phyloP scores from a whole-genome alignment of 495 filamentous ascomycete species.

The Halenospora varia region DNA sequence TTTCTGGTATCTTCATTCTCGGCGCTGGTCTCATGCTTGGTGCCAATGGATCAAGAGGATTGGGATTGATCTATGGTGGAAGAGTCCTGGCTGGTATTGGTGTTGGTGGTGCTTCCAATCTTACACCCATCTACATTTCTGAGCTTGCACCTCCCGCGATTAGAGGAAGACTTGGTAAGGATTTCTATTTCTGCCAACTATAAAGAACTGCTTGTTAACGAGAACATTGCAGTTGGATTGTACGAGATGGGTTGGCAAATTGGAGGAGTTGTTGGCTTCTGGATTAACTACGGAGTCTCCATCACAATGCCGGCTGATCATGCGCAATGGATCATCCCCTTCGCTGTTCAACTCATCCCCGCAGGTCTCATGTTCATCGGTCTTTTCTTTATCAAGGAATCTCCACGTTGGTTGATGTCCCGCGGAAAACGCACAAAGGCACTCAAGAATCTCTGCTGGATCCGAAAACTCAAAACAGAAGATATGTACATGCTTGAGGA shows the following conservation, averaged over 20 bases:
- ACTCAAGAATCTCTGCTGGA: constrained; percentile 56
- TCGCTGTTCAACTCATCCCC: constrained; percentile 54
- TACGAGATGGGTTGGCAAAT: constrained; percentile 68
- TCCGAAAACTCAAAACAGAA: constrained; percentile 52
- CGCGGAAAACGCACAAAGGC: constrained; percentile 52
- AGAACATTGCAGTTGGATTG: constrained; percentile 36
- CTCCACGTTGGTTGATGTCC: constrained; percentile 51
- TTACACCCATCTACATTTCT: constrained; percentile 40
- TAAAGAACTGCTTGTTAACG: too few species aligned
- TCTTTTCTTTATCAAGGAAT: constrained; percentile 52
- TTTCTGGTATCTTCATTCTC: constrained; percentile 53
- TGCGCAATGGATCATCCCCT: constrained; percentile 53
- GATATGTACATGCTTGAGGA: constrained; percentile 67
- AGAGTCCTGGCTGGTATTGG: constrained; percentile 35
- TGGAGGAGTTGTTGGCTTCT: constrained; percentile 67
- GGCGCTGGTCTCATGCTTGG: constrained; percentile 60
- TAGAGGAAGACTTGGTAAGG: constrained; percentile 43
- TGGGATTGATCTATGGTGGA: constrained; percentile 34
- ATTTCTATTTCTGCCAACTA: too few species aligned
- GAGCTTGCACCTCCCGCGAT: constrained; percentile 37
- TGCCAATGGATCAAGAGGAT: constrained; percentile 44
- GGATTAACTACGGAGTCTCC: constrained; percentile 58
- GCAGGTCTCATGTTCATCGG: constrained; percentile 45
- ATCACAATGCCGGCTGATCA: constrained; percentile 39
- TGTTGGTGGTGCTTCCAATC: constrained; percentile 32